Base-by-base conservation (phyloP, 2,329 filamentous ascomycete species). In the Ophiostoma australiae region DNA sequence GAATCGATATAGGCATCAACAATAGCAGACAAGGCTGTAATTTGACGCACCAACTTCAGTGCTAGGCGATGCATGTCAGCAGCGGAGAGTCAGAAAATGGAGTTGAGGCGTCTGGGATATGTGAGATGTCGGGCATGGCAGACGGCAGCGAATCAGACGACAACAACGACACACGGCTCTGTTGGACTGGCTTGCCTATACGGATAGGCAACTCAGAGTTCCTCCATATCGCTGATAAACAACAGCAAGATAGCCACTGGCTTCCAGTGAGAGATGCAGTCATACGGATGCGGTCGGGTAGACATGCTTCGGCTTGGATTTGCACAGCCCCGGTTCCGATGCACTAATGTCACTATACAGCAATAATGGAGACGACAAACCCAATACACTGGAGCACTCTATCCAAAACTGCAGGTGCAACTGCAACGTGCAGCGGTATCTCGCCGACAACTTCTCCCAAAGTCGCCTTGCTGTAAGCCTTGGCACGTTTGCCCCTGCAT, bases 201-300 rank as follows among this genome's bases (percentile, higher is more conserved):
- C n/a, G n/a, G 20, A 6, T 27, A 23, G 20, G 17, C 20, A n/a
- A 17, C 17, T 48, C 15, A 2, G 17, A 48, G 13, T 27, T 15
- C 23, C 27, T 27, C n/a, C 52, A 8, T 48, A 17, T 7, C 20
- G n/a, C 17, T 20, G 2, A 4, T 48, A 8, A 8, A n/a, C 4
- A 48, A 20, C 7, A 48, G 37, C 5, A 48, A n/a, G 17, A 48
- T 4, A 7, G 7, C 8, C 10, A 39, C 37, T 39, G 44, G 15
- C 17, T 48, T 48, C 1, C 8, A 11, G 10, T 58, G 10, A 58
- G 52, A 58, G 15, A 58, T 58, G 52, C 52, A 58, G 52, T 58
- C 52, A 58, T 58, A 58, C 52, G 52, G 52, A 58, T 27, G 44
- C 13, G 48, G 52, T 58, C 27, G 52, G 52, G 52, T 58, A 27